phyloP scores from a whole-genome alignment of 176 grass and related monocot genomes.

The Oropetium thomaeum region DNA sequence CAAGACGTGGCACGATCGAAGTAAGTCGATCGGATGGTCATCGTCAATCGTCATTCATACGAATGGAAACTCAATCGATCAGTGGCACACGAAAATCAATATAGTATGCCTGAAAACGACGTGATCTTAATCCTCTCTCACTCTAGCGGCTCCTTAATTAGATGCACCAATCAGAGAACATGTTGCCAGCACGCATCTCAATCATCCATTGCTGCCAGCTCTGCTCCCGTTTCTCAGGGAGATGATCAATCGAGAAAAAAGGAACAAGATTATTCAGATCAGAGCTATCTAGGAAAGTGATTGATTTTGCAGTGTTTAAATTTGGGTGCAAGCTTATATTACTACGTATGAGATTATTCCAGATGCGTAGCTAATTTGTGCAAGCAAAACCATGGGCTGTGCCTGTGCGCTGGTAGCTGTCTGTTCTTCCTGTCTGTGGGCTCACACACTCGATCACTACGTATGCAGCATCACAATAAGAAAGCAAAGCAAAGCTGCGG shows the following conservation, averaged over 20 bases:
- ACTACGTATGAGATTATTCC: too few relatives aligned
- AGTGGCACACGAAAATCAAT: background rate
- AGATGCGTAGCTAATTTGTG: background rate
- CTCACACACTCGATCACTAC: too few relatives aligned
- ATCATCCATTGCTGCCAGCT: background rate
- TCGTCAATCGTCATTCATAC: too few relatives aligned
- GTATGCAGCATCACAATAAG: background rate
- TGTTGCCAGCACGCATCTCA: background rate
- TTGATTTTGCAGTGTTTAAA: too few relatives aligned
- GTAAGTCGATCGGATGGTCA: background rate
- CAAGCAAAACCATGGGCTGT: background rate
- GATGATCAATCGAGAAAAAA: too few relatives aligned
- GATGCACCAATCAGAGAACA: background rate
- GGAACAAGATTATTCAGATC: too few relatives aligned
- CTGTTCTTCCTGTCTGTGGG: background rate
- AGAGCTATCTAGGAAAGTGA: background rate
- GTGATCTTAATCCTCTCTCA: constrained; percentile 49
- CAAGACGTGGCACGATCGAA: background rate
- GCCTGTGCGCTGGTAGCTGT: background rate
- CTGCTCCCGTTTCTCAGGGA: too few relatives aligned
- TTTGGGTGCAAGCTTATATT: too few relatives aligned
- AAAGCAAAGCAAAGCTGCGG: too few relatives aligned
- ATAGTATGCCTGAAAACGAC: constrained; percentile 40
- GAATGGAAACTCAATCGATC: too few relatives aligned
- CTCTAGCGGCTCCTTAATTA: background rate